Evolutionary conservation across 495 filamentous ascomycete genomes (phyloP).

Genomic region (Penicillium dipodomyicola): DNA sequence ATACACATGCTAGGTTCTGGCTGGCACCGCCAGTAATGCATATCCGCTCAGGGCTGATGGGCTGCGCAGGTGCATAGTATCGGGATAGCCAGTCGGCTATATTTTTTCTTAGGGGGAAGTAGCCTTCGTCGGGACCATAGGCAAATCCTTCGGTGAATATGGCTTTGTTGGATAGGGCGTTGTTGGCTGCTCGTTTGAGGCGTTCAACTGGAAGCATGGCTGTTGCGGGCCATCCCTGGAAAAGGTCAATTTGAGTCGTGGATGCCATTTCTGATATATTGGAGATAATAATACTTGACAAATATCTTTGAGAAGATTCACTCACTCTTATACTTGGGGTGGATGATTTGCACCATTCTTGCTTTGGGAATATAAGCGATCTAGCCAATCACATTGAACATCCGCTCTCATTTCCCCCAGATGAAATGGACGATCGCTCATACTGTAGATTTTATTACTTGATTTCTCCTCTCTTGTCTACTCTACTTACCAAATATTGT

Average conservation of each 20-base stretch:
- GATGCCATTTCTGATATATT: constrained; percentile 2
- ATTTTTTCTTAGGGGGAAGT: constrained; percentile 53
- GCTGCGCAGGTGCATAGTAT: constrained; percentile 44
- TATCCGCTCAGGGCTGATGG: constrained; percentile 49
- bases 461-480: background rate
- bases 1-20: constrained; percentile 58
- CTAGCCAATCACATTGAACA: constrained; percentile 3
- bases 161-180: constrained; percentile 51
- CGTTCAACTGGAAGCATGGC: constrained; percentile 56
- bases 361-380: constrained; percentile 5
- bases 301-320: background rate
- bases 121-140: constrained; percentile 71
- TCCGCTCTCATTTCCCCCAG: background rate
- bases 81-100: constrained; percentile 60
- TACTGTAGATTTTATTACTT: background rate
- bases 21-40: constrained; percentile 67
- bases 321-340: background rate
- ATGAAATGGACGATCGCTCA: background rate
- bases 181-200: constrained; percentile 50
- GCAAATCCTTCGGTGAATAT: constrained; percentile 51
- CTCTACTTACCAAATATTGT: background rate
- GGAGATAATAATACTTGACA: background rate
- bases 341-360: background rate
- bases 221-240: constrained; percentile 61
- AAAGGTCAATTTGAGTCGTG: constrained; percentile 48